Conservation (phyloP, 2,329 filamentous ascomycete species). For the Pleoardoris graminearum region DNA sequence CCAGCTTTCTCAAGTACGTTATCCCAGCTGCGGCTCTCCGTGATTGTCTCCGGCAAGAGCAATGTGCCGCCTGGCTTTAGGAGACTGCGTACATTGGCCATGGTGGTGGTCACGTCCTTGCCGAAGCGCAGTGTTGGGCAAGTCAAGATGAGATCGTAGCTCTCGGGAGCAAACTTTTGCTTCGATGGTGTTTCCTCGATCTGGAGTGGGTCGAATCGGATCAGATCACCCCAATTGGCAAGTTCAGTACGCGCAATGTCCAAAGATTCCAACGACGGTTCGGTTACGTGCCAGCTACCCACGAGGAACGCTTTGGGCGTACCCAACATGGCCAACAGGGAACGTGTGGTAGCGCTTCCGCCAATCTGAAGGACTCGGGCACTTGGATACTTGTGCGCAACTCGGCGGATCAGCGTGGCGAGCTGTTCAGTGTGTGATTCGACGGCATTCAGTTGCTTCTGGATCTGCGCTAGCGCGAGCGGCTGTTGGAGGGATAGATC, state of each 20-base stretch:
- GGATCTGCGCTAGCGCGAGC: background rate
- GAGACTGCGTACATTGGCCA: background rate
- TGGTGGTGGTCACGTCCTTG: conserved; percentile 5
- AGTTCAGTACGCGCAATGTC: background rate
- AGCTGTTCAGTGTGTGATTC: background rate
- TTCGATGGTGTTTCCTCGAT: background rate
- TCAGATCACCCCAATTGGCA: background rate
- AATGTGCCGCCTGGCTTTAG: background rate
- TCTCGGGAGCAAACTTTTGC: conserved; percentile 9
- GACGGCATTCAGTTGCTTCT: background rate
- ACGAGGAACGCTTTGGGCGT: background rate
- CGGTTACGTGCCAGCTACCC: background rate
- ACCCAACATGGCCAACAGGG: background rate
- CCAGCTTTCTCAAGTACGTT: background rate
- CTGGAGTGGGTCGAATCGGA: background rate
- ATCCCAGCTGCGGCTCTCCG: too few relatives aligned
- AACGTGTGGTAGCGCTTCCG: background rate
- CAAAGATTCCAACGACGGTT: background rate
- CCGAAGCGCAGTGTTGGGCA: conserved; percentile 8
- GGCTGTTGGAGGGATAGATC: background rate
- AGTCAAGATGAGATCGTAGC: conserved; percentile 15
- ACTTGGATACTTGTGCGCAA: background rate
- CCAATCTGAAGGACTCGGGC: background rate
- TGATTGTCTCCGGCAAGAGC: background rate
- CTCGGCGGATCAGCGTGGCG: background rate